These are phyloP conservation scores for Citrus inodora DNA, from an alignment of 345 rosid genomes.

Conservation along the genomic window DNA sequence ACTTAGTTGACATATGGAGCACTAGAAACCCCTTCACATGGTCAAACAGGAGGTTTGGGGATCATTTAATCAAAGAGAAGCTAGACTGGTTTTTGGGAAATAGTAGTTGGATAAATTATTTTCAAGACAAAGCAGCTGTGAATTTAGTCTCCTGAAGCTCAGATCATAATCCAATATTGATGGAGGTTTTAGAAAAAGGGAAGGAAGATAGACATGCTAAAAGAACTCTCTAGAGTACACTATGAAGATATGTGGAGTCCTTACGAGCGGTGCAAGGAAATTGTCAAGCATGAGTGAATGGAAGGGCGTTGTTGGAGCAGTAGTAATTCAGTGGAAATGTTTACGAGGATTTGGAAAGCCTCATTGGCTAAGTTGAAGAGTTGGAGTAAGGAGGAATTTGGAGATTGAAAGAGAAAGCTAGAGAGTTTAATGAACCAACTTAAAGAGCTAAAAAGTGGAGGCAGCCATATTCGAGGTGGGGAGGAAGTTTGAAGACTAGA, in stretches of 20 bases:
- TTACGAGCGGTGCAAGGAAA: too few species aligned
- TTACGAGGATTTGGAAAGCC: too few species aligned
- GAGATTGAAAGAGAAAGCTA: not conserved
- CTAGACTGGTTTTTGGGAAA: not conserved
- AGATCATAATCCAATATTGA: not conserved
- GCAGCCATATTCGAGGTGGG: accelerated
- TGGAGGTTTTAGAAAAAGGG: not conserved
- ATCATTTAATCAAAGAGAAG: not conserved
- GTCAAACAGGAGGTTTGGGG: not conserved
- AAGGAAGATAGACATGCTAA: accelerated
- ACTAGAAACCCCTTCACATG: accelerated
- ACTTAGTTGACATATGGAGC: accelerated
- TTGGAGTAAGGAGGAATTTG: not conserved
- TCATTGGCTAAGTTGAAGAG: accelerated
- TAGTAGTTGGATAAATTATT: accelerated
- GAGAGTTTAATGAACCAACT: not conserved
- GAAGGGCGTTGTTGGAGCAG: too few species aligned
- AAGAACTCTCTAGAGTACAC: too few species aligned
- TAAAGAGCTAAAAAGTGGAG: accelerated
- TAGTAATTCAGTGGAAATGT: too few species aligned
- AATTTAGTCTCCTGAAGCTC: too few species aligned
- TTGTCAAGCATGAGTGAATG: too few species aligned
- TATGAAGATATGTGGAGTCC: too few species aligned
- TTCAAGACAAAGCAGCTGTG: not conserved
- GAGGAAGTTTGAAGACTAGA: not conserved